Evolutionary conservation across 306 rosid genomes (phyloP).

Genomic region (Rosa chinensis): DNA sequence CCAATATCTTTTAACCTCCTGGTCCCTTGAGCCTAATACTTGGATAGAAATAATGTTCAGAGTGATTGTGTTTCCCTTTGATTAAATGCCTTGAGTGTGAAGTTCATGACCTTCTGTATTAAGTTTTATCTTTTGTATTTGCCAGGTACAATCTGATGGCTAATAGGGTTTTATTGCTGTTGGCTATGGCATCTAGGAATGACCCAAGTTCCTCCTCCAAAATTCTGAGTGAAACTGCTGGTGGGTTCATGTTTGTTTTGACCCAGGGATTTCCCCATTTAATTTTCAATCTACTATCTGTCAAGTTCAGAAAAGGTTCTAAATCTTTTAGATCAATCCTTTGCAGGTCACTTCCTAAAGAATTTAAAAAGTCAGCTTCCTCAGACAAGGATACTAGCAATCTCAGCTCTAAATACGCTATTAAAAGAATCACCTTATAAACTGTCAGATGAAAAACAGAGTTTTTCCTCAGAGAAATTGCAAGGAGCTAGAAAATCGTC

Average conservation of each 20-base stretch:
- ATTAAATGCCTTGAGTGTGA: not conserved
- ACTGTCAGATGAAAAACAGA: constrained; percentile 52
- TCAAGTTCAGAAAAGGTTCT: not conserved
- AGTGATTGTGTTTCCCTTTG: not conserved
- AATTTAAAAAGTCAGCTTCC: constrained; percentile 96
- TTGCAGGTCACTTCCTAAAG: constrained; percentile 90
- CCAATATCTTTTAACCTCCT: not conserved
- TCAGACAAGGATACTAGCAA: constrained; percentile 97
- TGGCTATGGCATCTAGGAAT: constrained; percentile 89
- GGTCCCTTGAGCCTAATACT: not conserved
- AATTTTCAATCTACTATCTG: constrained; percentile 15
- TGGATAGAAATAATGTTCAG: not conserved
- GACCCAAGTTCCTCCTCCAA: constrained; percentile 75
- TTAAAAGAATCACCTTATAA: constrained; percentile 96
- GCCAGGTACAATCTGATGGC: constrained; percentile 96
- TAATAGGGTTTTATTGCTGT: constrained; percentile 82
- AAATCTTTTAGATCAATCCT: constrained; percentile 15
- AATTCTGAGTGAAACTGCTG: constrained; percentile 91
- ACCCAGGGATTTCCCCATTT: constrained; percentile 9
- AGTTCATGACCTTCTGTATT: not conserved
- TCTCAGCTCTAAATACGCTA: constrained; percentile 86
- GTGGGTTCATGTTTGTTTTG: constrained; percentile 41
- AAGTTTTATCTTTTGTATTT: not conserved
- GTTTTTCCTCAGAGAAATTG: constrained; percentile 36
- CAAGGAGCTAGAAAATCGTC: constrained; percentile 68